phyloP scores from a whole-genome alignment of 2,329 filamentous ascomycete species.

The Whalleya microplaca region DNA sequence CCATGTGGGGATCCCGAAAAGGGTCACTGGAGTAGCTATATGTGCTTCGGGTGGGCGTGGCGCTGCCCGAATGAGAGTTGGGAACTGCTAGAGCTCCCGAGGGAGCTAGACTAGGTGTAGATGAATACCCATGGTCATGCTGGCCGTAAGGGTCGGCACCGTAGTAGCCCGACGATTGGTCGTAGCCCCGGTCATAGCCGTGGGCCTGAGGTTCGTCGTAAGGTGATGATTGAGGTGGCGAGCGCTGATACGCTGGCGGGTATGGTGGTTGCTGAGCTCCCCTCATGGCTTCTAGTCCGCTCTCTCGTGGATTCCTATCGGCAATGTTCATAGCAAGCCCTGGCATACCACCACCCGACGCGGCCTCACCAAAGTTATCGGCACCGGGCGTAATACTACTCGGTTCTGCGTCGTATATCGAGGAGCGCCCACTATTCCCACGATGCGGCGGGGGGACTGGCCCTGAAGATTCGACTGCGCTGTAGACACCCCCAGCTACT shows the following conservation, averaged over 20 bases:
- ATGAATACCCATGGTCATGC: slow-evolving; percentile 42
- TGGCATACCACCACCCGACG: slow-evolving; percentile 69
- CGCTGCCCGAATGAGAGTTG: slow-evolving; percentile 31
- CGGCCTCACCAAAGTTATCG: slow-evolving; percentile 67
- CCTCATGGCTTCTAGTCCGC: slow-evolving; percentile 65
- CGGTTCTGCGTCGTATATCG: slow-evolving; percentile 33
- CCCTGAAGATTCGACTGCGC: slow-evolving; percentile 22
- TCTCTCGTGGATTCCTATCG: slow-evolving; percentile 65
- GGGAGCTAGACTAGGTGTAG: slow-evolving; percentile 48
- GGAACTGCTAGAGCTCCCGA: slow-evolving; percentile 40
- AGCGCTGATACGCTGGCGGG: slow-evolving; percentile 23
- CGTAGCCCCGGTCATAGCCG: slow-evolving; percentile 31
- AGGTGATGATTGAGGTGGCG: slow-evolving; percentile 16
- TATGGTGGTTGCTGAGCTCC: slow-evolving; percentile 34
- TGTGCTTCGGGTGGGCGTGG: slow-evolving; percentile 54
- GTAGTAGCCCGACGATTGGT: slow-evolving; percentile 23
- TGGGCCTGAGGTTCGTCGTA: slow-evolving; percentile 28
- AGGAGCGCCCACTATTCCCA: slow-evolving; percentile 23
- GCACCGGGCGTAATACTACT: slow-evolving; percentile 61
- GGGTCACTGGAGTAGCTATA: slow-evolving; percentile 65
- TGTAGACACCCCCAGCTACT: slow-evolving; percentile 26
- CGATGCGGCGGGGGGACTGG: slow-evolving; percentile 36
- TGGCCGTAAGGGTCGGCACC: slow-evolving; percentile 16
- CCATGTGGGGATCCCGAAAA: slow-evolving; percentile 59
- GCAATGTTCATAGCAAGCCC: slow-evolving; percentile 70